A percentile compares a stretch with the other conserved stretches of the same genome.
These are phyloP conservation scores for Combretum micranthum DNA, from an alignment of 345 rosid genomes.

Conservation along the genomic window DNA sequence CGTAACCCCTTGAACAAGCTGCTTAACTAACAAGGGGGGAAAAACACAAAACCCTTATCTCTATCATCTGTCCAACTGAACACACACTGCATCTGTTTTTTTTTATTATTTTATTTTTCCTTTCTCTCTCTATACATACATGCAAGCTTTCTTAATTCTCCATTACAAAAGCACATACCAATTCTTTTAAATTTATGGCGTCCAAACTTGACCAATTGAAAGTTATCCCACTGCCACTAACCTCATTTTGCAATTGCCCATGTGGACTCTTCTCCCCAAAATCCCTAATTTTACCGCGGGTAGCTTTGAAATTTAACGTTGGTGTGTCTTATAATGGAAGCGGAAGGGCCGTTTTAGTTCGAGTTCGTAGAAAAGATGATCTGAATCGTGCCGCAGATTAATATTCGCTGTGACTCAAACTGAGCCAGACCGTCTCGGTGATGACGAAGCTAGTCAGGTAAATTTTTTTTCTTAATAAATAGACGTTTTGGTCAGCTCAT, in stretches of 20 bases:
- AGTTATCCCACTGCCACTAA: slow-evolving; percentile 20
- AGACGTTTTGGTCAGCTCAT: no score
- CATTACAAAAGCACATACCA: no score
- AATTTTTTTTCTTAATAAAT: background rate
- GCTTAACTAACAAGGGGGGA: no score
- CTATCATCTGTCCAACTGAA: no score
- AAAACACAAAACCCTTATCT: no score
- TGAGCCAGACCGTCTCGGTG: slow-evolving; percentile 40
- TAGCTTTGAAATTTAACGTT: slow-evolving; percentile 17
- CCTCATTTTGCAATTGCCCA: slow-evolving; percentile 33
- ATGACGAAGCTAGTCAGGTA: slow-evolving; percentile 36
- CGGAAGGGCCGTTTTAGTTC: slow-evolving; percentile 3
- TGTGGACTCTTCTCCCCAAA: slow-evolving; percentile 29
- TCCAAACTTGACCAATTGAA: background rate
- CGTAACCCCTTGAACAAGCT: no score
- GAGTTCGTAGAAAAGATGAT: slow-evolving; percentile 15
- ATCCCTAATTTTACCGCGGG: slow-evolving; percentile 25
- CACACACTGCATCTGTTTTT: no score
- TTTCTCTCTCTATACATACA: no score
- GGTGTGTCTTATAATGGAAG: slow-evolving; percentile 22
- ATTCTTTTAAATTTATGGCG: no score
- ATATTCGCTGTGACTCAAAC: slow-evolving; percentile 39
- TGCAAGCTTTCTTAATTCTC: no score
- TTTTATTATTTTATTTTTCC: no score
- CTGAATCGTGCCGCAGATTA: slow-evolving; percentile 26